These are phyloP conservation scores for Chytridium lagenaria DNA, from an alignment of 371 early-diverging fungal species.

Conservation along the genomic window DNA sequence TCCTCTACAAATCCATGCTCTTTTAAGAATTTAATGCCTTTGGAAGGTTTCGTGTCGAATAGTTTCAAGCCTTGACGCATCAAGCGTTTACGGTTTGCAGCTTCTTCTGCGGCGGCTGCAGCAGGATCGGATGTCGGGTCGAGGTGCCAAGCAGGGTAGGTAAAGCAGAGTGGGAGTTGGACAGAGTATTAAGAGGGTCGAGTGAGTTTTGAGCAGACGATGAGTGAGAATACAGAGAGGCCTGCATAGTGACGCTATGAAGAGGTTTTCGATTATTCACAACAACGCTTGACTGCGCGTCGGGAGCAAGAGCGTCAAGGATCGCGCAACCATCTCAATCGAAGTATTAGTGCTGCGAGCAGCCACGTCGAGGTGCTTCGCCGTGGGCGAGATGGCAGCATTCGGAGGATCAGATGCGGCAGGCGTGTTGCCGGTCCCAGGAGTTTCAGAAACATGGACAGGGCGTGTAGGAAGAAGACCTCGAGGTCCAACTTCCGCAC, in stretches of 20 bases:
- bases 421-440: not conserved
- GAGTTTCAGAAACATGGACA: not conserved
- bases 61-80: conserved; percentile 46
- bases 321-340: conserved; percentile 33
- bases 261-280: conserved; percentile 48
- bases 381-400: too few relatives aligned
- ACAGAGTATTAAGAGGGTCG: not conserved
- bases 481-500: conserved; percentile 41
- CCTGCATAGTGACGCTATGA: conserved; percentile 44
- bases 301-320: conserved; percentile 46
- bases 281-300: conserved; percentile 41
- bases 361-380: not conserved
- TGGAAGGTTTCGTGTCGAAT: conserved; percentile 56
- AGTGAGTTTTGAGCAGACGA: not conserved
- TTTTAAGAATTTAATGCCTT: conserved; percentile 53
- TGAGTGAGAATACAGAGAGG: conserved; percentile 5
- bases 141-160: not conserved
- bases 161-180: not conserved
- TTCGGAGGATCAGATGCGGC: too few relatives aligned
- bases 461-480: not conserved
- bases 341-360: conserved; percentile 13
- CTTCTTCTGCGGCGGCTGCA: conserved; percentile 36
- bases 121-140: not conserved
- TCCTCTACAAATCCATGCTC: conserved; percentile 52
- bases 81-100: conserved; percentile 49